These are phyloP conservation scores for Beta vulgaris DNA, from an alignment of 148 eudicot genomes.

Conservation along the genomic window DNA sequence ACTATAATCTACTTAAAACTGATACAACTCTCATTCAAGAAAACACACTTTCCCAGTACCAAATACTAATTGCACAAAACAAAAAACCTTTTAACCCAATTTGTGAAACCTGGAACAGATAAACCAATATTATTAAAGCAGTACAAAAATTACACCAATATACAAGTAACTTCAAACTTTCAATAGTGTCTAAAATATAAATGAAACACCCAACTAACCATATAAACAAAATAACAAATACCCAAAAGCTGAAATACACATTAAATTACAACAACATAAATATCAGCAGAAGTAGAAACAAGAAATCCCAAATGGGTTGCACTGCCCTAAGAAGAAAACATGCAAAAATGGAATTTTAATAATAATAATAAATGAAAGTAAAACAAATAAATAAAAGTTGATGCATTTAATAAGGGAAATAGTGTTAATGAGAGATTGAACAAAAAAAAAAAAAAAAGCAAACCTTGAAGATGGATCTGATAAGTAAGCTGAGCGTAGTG, in stretches of 20 bases:
- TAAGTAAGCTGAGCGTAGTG: constrained; percentile 10
- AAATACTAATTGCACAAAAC: neutral
- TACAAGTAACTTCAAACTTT: neutral
- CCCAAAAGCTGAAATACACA: constrained; percentile 23
- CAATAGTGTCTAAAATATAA: neutral
- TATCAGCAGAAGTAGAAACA: neutral
- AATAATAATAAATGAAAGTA: neutral
- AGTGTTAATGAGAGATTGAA: neutral
- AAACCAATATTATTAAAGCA: neutral
- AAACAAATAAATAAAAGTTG: neutral
- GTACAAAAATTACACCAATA: neutral
- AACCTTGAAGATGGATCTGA: constrained; percentile 40
- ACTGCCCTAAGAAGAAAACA: constrained; percentile 5
- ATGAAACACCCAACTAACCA: neutral
- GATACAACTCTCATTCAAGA: neutral
- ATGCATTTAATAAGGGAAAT: neutral
- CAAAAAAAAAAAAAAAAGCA: constrained; percentile 2
- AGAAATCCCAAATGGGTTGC: constrained; percentile 3
- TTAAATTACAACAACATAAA: neutral
- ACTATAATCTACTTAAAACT: constrained; percentile 6
- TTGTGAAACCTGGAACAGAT: neutral
- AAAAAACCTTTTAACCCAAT: constrained; percentile 5
- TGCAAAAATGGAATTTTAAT: neutral
- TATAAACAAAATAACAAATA: constrained; percentile 5
- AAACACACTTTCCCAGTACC: neutral